These are phyloP conservation scores for Monosporascus cannonballus DNA, from an alignment of 2,329 filamentous ascomycete species.

Conservation along the genomic window DNA sequence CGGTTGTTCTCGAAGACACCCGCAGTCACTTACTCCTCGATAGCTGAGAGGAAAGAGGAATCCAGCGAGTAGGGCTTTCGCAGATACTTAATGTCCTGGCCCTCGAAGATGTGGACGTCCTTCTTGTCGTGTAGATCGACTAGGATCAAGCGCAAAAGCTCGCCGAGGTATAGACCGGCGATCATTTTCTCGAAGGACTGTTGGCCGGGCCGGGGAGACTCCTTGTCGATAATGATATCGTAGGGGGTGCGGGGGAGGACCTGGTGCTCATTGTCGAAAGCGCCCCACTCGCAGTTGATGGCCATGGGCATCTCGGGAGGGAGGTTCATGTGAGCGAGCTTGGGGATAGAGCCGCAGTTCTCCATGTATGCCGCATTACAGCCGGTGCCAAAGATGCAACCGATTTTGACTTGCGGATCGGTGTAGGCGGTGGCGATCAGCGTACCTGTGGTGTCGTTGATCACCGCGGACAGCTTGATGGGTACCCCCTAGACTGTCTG, in stretches of 20 bases:
- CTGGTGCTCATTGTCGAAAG: slow-evolving; percentile 89
- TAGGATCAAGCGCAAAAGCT: slow-evolving; percentile 85
- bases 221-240: slow-evolving; percentile 81
- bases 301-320: slow-evolving; percentile 80
- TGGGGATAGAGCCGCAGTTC: slow-evolving; percentile 81
- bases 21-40: slow-evolving; percentile 65
- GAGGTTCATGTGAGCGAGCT: slow-evolving; percentile 86
- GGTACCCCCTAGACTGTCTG: slow-evolving; percentile 62
- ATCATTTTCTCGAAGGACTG: slow-evolving; percentile 99
- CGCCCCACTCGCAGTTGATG: slow-evolving; percentile 97
- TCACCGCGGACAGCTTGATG: slow-evolving; percentile 86
- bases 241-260: slow-evolving; percentile 82
- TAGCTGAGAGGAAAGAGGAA: slow-evolving; percentile 84
- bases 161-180: slow-evolving; percentile 86
- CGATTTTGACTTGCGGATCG: slow-evolving; percentile 87
- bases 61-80: slow-evolving; percentile 86
- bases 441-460: slow-evolving; percentile 97
- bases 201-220: slow-evolving; percentile 87
- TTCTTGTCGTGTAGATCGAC: slow-evolving; percentile 79
- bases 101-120: slow-evolving; percentile 70
- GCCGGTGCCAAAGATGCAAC: slow-evolving; percentile 96
- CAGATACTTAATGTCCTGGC: slow-evolving; percentile 73
- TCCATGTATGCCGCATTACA: slow-evolving; percentile 99
- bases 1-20: too few relatives aligned
- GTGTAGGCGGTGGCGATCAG: slow-evolving; percentile 96